Base-by-base conservation (phyloP, 2,329 filamentous ascomycete species). In the Ophiostoma populinum region DNA sequence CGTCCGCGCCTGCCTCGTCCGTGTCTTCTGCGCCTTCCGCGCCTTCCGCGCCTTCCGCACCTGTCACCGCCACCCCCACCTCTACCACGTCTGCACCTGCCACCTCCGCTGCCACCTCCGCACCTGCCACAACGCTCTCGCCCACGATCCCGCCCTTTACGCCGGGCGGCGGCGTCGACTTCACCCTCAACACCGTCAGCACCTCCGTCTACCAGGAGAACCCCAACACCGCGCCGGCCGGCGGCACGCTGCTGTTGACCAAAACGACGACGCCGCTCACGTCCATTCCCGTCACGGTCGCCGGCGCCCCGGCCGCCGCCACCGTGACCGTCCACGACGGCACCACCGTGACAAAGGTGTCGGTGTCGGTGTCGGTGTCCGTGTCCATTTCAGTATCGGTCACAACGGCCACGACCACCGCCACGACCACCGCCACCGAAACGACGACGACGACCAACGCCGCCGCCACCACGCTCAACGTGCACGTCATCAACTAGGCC, bases 241-340 rank as follows among this genome's bases (percentile, higher is more conserved):
- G 32, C 18, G 32, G 27, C 1, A 30, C 24, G n/a, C n/a, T n/a
- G n/a, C n/a, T n/a, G n/a, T n/a, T n/a, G 3, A 33, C 34, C 8
- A 24, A 28, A 1, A 34, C 34, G 16, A 13, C 31, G 9, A 18
- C 26, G 12, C 13, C 26, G 5, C 16, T 26, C 21, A 26, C 34
- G 6, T 16, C 18, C 18, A 33, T 11, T 17, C 21, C 24, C 1
- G 37, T 35, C 18, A 40, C 41, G 4, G 17, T 32, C n/a, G n/a
- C n/a, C n/a, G n/a, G n/a, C n/a, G n/a, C n/a, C n/a, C n/a, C n/a
- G n/a, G n/a, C n/a, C n/a, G n/a, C n/a, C n/a, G 24, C n/a, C 24
- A 25, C 24, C 10, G n/a, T 32, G 29, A 41, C 24, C 21, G 31
- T 42, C 25, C 38, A 42, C 38, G 40, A 42, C 34, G n/a, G n/a